Conservation (phyloP, 441 rosid species). For the Adansonia grandidieri region DNA sequence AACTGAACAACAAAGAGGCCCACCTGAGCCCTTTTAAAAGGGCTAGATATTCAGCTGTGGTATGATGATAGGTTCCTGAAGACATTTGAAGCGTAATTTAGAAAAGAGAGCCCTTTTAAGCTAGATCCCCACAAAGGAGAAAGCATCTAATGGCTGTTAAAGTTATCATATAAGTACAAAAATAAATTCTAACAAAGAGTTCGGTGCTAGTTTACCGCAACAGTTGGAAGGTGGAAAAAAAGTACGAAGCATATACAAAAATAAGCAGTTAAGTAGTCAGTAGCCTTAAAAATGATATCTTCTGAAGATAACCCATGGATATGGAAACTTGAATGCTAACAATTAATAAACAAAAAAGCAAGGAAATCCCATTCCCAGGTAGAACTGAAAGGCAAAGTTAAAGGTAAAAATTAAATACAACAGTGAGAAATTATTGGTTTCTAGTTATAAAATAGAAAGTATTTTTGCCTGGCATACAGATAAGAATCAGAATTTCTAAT, state of each 20-base stretch:
- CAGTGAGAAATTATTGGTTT: constrained; percentile 13
- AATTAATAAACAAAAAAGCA: not conserved
- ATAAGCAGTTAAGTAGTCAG: not conserved
- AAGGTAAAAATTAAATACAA: constrained; percentile 23
- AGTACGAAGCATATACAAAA: not conserved
- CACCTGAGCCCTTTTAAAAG: not conserved
- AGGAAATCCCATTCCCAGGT: constrained; percentile 9
- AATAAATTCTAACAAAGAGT: too few species aligned
- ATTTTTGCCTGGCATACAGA: constrained; percentile 32
- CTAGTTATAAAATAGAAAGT: constrained; percentile 5
- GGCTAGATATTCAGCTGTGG: not conserved
- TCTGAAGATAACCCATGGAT: constrained; percentile 13
- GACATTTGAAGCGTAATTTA: not conserved
- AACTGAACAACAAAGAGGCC: not conserved
- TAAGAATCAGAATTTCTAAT: constrained; percentile 22
- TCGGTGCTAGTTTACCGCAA: not conserved
- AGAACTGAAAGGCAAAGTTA: not conserved
- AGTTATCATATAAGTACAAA: not conserved
- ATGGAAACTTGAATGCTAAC: not conserved
- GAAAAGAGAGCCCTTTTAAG: not conserved
- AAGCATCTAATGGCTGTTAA: not conserved
- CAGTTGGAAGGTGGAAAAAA: not conserved
- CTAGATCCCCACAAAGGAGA: not conserved
- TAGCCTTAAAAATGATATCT: not conserved
- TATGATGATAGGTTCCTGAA: not conserved